A percentile compares a stretch with the other conserved stretches of the same genome.
These are phyloP conservation scores for Hypoxylon rickii DNA, from an alignment of 495 filamentous ascomycete species.

Conservation along the genomic window DNA sequence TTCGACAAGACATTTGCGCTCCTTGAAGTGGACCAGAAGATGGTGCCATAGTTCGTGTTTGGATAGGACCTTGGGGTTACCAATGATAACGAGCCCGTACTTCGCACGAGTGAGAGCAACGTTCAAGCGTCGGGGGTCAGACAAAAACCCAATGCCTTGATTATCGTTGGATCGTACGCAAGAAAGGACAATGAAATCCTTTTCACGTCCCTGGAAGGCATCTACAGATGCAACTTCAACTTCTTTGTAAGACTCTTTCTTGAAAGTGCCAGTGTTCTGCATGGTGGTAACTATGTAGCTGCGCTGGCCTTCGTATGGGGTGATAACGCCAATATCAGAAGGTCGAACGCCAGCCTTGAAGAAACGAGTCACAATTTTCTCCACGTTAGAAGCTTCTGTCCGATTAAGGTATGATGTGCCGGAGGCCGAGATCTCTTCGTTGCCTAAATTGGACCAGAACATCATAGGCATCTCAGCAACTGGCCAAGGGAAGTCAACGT, in stretches of 20 bases:
- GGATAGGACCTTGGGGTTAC: slow-evolving; percentile 96
- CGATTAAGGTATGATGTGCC: slow-evolving; percentile 98
- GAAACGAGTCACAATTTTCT: slow-evolving; percentile 97
- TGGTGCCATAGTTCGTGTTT: slow-evolving; percentile 99
- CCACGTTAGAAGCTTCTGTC: slow-evolving; percentile 94
- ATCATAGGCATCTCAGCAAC: slow-evolving; percentile 96
- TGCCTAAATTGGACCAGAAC: slow-evolving; percentile 99
- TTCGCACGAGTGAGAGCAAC: slow-evolving; percentile 98
- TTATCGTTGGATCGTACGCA: slow-evolving; percentile 99
- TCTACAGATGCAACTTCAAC: slow-evolving; percentile 98
- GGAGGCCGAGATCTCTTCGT: slow-evolving; percentile 96
- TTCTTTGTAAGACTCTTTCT: slow-evolving; percentile 98
- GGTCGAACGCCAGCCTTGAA: slow-evolving; percentile 99
- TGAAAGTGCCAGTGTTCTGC: slow-evolving; percentile 95
- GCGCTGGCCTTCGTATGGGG: slow-evolving; percentile 96
- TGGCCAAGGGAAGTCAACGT: slow-evolving; percentile 99
- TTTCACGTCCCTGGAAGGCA: slow-evolving; percentile 98
- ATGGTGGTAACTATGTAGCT: slow-evolving; percentile 99
- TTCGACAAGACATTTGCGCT: slow-evolving; percentile 93
- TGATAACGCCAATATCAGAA: slow-evolving; percentile 93
- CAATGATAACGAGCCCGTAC: slow-evolving; percentile 93
- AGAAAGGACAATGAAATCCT: slow-evolving; percentile 98
- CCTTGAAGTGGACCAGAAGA: slow-evolving; percentile 95
- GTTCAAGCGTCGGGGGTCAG: slow-evolving; percentile 96
- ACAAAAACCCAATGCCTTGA: slow-evolving; percentile 98